Evolutionary conservation across 352 stramenopile species (phyloP), one percentile per base, ranked within the genome.

Genomic region (Pythium rhizo-oryzae): DNA sequence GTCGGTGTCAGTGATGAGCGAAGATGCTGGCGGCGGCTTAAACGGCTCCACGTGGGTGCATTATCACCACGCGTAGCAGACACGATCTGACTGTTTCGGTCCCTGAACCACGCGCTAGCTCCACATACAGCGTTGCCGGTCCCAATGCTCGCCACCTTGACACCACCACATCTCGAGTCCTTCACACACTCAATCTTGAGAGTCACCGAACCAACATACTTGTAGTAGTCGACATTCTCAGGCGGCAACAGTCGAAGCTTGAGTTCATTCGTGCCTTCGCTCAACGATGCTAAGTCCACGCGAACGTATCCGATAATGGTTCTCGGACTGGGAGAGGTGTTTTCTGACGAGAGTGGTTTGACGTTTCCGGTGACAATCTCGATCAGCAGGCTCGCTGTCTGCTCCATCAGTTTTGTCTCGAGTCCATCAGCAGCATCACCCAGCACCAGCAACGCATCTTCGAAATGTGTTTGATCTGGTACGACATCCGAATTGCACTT

Each of bases 1-100:
- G 75, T 84, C 2, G 84, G 81, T 4, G 76, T 85, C 28, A 92
- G 57, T 6, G 79, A 80, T 1, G 67, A 67, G 1, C 84, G 80
- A n/a, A 92, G 72, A 8, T 76, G 35, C 62, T 81, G 77, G 1
- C 84, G 77, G 4, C 81, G 71, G 5, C 69, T 71, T 23, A 92
- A 85, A 12, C 79, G 79, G 11, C 69, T 87, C 23, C 75, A 21
- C 50, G 66, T 67, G 46, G 66, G 54, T 54, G 35, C 6, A 53
- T 54, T 24, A 8, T 8, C 41, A 4, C 46, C 30, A 11, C 37
- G 64, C 33, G 56, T 28, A 4, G 56, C 55, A 25, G 64, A 46
- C 1, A 54, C 16, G 19, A 46, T 43, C 59, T 75, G 62, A 18
- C 16, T 16, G 15, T 12, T 18, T n/a, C 69, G 69, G 9, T 58